Evolutionary conservation across 306 rosid species (phyloP), one percentile per base, ranked within the genome.

Genomic region (Acacia crassicarpa): DNA sequence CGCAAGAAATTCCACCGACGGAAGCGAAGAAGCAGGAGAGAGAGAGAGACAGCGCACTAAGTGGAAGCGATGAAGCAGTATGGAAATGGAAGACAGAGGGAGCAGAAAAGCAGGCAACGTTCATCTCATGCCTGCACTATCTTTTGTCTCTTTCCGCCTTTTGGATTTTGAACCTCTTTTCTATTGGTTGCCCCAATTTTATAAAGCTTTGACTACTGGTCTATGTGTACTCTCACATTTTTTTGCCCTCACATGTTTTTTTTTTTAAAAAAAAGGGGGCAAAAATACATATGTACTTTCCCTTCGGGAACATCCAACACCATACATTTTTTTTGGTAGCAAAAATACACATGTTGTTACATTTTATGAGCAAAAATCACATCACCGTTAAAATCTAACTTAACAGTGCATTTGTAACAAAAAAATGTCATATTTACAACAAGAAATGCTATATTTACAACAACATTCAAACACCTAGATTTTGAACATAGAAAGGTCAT

Each of bases 1-100:
- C 63, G 30, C 54, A 15, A 53, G 56, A 23, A n/a, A 67, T 65
- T 53, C 74, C 80, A 84, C 74, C 83, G 3, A 51, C 48, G 67
- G 27, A 30, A n/a, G 56, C 16, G 38, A 40, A 72, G 80, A 75
- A 23, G 35, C 3, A 11, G 38, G 66, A 8, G 27, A 3, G 65
- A 58, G 30, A 58, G 33, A 22, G 14, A 5, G 19, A 59, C 27
- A 46, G 59, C 38, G 65, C 79, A 78, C 67, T 79, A 84, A 79
- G 43, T 58, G 49, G 33, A 25, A 74, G 32, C 66, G 54, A 76
- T 58, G 65, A n/a, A n/a, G 65, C 9, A 22, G 27, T 3, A 9
- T 13, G 32, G 59, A 33, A 67, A 35, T 58, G 65, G 72, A 44
- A 44, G 56, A 45, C 12, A 33, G 3, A 53, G 20, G 41, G 1